Evolutionary conservation across 2,329 filamentous ascomycete species (phyloP).

Genomic region (Hypoxylon sp.): DNA sequence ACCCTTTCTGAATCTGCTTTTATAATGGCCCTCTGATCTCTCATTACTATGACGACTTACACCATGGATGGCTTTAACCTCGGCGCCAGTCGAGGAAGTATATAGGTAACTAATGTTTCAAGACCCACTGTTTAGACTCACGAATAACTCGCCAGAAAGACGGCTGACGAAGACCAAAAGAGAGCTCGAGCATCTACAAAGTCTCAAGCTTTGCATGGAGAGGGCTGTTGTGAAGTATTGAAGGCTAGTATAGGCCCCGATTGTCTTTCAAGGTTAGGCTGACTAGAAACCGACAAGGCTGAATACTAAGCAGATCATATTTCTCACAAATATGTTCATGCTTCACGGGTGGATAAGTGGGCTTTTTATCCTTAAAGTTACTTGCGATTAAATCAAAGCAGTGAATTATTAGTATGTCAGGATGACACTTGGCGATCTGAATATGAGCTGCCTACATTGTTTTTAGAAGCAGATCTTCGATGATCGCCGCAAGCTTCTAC

Average conservation of each 20-base stretch:
- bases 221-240: neutral
- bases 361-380: constrained; percentile 17
- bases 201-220: neutral
- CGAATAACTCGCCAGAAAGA: neutral
- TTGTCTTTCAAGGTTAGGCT: neutral
- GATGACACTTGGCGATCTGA: constrained; percentile 9
- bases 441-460: constrained; percentile 4
- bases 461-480: neutral
- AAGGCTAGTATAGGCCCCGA: neutral
- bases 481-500: neutral
- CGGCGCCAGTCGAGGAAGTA: neutral
- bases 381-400: constrained; percentile 7
- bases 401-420: constrained; percentile 8
- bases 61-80: neutral
- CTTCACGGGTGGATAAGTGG: neutral
- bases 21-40: no score
- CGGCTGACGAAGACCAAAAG: neutral
- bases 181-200: neutral
- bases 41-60: neutral
- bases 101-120: neutral
- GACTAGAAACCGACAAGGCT: neutral
- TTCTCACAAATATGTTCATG: neutral
- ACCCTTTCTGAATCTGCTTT: no score
- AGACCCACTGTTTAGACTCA: neutral
- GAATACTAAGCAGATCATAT: neutral